A percentile compares a stretch with the other conserved stretches of the same genome.
These are phyloP conservation scores for Metschnikowia sp. DNA, from an alignment of 805 yeast genomes.

Conservation along the genomic window DNA sequence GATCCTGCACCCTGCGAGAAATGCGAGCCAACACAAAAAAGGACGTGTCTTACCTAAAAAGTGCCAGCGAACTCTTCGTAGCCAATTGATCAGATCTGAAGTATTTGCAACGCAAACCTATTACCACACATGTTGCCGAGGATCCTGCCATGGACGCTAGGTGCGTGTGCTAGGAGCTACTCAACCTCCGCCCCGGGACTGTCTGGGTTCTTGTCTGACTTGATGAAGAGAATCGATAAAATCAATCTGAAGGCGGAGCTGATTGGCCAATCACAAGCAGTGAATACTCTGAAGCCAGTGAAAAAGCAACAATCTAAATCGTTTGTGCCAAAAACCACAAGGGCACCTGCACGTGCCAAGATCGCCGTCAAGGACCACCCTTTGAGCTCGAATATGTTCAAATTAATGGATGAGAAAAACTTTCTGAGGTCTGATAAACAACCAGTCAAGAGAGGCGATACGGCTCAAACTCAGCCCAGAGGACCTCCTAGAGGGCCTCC, in stretches of 20 bases:
- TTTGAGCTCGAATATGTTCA: constrained; percentile 17
- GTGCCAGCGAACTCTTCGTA: neutral
- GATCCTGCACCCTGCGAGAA: neutral
- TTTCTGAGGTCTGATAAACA: neutral
- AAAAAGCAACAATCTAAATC: neutral
- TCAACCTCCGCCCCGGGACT: constrained; percentile 9
- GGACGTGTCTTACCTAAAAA: neutral
- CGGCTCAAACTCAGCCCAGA: neutral
- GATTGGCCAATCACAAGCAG: neutral
- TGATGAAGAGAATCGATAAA: constrained; percentile 35
- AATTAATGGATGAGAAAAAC: constrained; percentile 8
- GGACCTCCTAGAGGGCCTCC: neutral
- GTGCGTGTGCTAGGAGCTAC: constrained; percentile 7
- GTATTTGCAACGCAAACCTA: too few species aligned
- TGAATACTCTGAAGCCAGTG: neutral
- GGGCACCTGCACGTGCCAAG: constrained; percentile 1
- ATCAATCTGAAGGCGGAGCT: constrained; percentile 22
- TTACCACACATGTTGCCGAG: constrained; percentile 12
- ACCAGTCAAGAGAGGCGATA: neutral
- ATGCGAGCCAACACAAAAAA: neutral
- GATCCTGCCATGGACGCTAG: constrained; percentile 6
- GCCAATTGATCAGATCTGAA: too few species aligned
- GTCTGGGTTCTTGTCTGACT: constrained; percentile 29
- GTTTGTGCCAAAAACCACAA: neutral
- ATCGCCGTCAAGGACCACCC: constrained; percentile 19